phyloP scores from a whole-genome alignment of 83 land plant genomes.

The Larix sibirica region DNA sequence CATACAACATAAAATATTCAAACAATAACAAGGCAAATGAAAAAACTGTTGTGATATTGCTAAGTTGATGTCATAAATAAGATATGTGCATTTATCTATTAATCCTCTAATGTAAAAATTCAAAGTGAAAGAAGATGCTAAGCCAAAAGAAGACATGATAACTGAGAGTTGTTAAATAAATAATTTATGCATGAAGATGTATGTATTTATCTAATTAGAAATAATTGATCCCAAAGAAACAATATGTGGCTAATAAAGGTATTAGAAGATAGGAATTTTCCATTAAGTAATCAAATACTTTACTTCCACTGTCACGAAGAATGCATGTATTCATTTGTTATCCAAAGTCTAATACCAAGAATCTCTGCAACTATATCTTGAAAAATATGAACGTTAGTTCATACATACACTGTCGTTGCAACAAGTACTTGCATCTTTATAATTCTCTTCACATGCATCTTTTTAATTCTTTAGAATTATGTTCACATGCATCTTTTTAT shows the following conservation, averaged over 20 bases:
- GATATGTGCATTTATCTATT: neutral
- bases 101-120: neutral
- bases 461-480: no score
- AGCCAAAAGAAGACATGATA: neutral
- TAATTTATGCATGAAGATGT: neutral
- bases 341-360: conserved; percentile 80
- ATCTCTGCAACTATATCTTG: conserved; percentile 81
- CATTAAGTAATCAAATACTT: conserved; percentile 80
- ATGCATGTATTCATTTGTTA: conserved; percentile 95
- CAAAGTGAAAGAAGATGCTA: neutral
- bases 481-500: no score
- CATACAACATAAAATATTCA: no score
- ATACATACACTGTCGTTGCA: conserved; percentile 94
- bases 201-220: neutral
- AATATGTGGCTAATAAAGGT: neutral
- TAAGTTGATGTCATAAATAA: no score
- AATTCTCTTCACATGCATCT: neutral
- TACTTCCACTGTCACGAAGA: conserved; percentile 75
- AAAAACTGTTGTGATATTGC: no score
- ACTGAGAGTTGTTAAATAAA: no score
- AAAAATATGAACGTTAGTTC: conserved; percentile 69
- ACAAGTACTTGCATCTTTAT: conserved; percentile 75
- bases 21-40: no score
- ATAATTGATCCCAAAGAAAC: neutral
- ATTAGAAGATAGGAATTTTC: conserved; percentile 65